Evolutionary conservation across 495 filamentous ascomycete genomes (phyloP).

Genomic region (Trichoderma orchidacearum): DNA sequence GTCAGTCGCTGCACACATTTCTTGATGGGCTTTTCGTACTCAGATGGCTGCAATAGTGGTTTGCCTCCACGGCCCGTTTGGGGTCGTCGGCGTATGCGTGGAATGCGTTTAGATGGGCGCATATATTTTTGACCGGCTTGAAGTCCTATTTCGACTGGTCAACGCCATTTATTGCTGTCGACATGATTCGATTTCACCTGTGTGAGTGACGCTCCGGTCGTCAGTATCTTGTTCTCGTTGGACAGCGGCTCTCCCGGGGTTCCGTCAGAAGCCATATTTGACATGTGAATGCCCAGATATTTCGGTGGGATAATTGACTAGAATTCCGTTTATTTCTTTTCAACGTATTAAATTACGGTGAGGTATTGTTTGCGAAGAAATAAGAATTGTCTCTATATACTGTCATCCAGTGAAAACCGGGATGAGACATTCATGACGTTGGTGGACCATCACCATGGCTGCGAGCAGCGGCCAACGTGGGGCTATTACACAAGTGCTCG

Average conservation of each 20-base stretch:
- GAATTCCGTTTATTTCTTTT: neutral
- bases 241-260: neutral
- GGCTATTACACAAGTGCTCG: neutral
- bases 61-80: conserved; percentile 54
- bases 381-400: neutral
- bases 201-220: neutral
- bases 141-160: conserved; percentile 38
- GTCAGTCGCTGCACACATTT: conserved; percentile 1
- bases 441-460: neutral
- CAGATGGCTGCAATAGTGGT: conserved; percentile 77
- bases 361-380: neutral
- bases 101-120: conserved; percentile 77
- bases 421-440: neutral
- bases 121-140: conserved; percentile 59
- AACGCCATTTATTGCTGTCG: too few species aligned
- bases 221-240: neutral
- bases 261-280: neutral
- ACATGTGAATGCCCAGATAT: neutral
- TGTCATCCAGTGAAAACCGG: conserved; percentile 7
- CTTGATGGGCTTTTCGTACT: conserved; percentile 31
- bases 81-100: conserved; percentile 65
- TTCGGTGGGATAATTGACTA: too few species aligned
- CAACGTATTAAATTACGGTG: neutral
- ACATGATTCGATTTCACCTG: neutral
- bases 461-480: neutral